Evolutionary conservation across 2,329 filamentous ascomycete genomes (phyloP), one percentile per base, ranked within the genome.

Genomic region (Exserohilum turcica): DNA sequence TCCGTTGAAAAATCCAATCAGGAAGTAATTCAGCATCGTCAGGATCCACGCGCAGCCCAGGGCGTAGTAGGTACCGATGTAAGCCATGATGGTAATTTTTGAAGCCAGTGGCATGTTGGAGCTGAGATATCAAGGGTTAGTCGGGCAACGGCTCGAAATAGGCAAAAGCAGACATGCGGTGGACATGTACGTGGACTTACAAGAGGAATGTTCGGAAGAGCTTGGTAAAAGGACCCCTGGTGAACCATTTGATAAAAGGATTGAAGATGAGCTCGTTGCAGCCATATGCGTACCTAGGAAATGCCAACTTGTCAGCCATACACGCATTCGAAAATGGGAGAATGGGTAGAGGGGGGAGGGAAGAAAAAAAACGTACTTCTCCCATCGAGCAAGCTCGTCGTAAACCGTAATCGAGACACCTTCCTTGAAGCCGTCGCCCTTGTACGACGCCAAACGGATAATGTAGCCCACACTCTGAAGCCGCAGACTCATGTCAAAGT

Each of bases 401-500:
- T 89, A 90, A 7, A 90, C 85, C 0, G 87, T 90, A 13, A 90
- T 78, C 0, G 86, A 89, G 0, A 90, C 87, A 56, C 87, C 87
- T 64, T 90, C 87, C 65, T 90, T 85, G 76, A 91, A 91, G 6
- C 84, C 87, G 5, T 85, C 82, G 31, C 83, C 82, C 48, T 86
- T 84, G 75, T 90, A 91, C 0, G 86, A 82, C 9, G 84, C 88
- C 0, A 91, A 78, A 10, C 89, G 86, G 39, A 90, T 83, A 31
- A 85, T 80, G 71, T 88, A 89, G 19, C 87, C 87, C 15, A 78
- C 78, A 58, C 84, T 85, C 71, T 92, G 89, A 4, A 91, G 79
- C 31, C 88, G 86, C 1, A 92, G 80, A 9, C 86, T 83, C 75
- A 91, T 89, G 56, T 91, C 88, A 48, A 91, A 91, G 64, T 92